These are phyloP conservation scores for Pseudogymnoascus sp. DNA, from an alignment of 2,329 filamentous ascomycete genomes.

Conservation along the genomic window DNA sequence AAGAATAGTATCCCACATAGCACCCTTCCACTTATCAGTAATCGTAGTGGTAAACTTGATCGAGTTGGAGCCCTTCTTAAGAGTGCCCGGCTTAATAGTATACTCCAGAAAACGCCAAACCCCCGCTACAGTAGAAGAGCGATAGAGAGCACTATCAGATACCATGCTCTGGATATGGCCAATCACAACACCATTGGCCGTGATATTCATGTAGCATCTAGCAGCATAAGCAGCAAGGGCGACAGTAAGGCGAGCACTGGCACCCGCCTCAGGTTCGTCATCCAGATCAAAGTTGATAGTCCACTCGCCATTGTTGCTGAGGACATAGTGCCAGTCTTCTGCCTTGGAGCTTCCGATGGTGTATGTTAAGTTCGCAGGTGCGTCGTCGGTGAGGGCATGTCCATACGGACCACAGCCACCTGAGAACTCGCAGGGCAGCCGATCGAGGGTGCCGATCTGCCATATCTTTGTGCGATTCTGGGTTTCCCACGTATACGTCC, in stretches of 20 bases:
- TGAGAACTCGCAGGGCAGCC: conserved; percentile 37
- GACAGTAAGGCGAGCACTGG: conserved; percentile 9
- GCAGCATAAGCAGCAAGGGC: conserved; percentile 14
- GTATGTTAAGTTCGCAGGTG: conserved; percentile 39
- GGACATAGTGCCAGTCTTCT: conserved; percentile 42
- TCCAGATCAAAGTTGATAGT: conserved; percentile 10
- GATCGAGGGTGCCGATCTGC: conserved; percentile 43
- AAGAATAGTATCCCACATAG: background rate
- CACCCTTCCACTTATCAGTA: background rate
- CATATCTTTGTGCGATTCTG: conserved; percentile 36
- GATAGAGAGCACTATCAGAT: background rate
- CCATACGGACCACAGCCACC: conserved; percentile 36
- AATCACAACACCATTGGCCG: background rate
- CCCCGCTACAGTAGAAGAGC: background rate
- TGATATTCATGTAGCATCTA: background rate
- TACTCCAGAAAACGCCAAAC: background rate
- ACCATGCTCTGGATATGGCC: background rate
- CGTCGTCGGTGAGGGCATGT: conserved; percentile 37
- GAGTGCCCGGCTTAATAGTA: background rate
- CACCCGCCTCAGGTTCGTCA: background rate
- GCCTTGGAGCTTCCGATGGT: conserved; percentile 32
- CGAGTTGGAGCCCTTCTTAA: background rate
- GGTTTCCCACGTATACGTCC: conserved; percentile 34
- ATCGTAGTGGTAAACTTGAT: background rate
- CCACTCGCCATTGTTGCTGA: conserved; percentile 20